These are phyloP conservation scores for Pythium periplocum DNA, from an alignment of 352 stramenopile species.

Conservation along the genomic window DNA sequence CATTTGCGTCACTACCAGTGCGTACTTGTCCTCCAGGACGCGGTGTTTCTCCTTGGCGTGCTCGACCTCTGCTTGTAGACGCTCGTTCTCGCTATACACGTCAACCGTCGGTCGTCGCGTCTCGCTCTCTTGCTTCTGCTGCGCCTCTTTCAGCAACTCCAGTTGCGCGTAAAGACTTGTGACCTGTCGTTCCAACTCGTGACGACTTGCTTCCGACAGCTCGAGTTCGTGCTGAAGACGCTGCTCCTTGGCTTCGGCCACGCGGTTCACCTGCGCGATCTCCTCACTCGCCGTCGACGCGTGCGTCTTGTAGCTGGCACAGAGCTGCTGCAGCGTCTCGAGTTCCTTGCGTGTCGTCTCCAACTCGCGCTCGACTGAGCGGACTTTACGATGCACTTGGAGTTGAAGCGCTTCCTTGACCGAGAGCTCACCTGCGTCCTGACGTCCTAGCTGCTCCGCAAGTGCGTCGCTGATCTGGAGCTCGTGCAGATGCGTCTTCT, in stretches of 20 bases:
- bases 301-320: slow-evolving; percentile 25
- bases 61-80: slow-evolving; percentile 10
- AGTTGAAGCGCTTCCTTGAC: slow-evolving; percentile 63
- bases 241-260: slow-evolving; percentile 27
- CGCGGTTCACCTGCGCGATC: slow-evolving; percentile 21
- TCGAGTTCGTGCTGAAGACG: slow-evolving; percentile 46
- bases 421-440: slow-evolving; percentile 48
- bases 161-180: slow-evolving; percentile 34
- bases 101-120: not conserved
- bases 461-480: slow-evolving; percentile 62
- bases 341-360: slow-evolving; percentile 30
- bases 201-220: slow-evolving; percentile 37
- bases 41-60: slow-evolving; percentile 34
- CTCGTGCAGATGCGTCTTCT: slow-evolving; percentile 57
- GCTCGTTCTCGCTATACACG: not conserved
- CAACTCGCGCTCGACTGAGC: slow-evolving; percentile 31
- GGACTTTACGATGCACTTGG: slow-evolving; percentile 38
- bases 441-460: slow-evolving; percentile 48
- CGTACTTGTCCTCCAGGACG: slow-evolving; percentile 23
- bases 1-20: slow-evolving; percentile 2
- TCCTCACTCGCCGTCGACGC: slow-evolving; percentile 27
- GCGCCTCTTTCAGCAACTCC: slow-evolving; percentile 40
- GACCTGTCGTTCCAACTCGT: slow-evolving; percentile 52
- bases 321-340: slow-evolving; percentile 22
- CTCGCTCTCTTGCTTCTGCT: slow-evolving; percentile 21